Conservation (phyloP, 192 early-diverging fungal genomes). For the Mortierella alpina region DNA sequence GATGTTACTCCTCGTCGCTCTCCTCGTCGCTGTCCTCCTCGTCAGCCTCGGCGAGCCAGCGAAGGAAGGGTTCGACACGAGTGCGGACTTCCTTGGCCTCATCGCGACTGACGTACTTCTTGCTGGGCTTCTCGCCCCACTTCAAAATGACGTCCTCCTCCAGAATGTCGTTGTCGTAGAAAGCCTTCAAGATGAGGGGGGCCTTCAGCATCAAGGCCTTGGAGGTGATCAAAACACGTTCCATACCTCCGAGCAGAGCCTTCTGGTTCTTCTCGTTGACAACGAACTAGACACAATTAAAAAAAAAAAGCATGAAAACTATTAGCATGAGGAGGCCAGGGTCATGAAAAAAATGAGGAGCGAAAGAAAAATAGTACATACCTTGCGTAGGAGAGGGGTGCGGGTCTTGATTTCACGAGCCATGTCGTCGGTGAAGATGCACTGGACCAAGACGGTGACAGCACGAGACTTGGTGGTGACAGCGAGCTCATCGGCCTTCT, state of each 20-base stretch:
- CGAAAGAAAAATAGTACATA: constrained; percentile 19
- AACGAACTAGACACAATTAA: constrained; percentile 69
- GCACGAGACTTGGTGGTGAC: constrained; percentile 84
- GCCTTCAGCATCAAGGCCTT: constrained; percentile 71
- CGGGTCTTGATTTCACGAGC: constrained; percentile 78
- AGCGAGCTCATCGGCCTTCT: constrained; percentile 80
- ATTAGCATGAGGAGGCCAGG: neutral
- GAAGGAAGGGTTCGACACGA: constrained; percentile 88
- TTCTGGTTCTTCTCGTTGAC: constrained; percentile 87
- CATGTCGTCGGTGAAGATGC: constrained; percentile 78
- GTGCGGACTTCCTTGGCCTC: constrained; percentile 84
- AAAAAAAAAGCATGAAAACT: neutral
- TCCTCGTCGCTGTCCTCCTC: constrained; percentile 76
- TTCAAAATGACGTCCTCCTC: constrained; percentile 90
- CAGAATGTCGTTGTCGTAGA: constrained; percentile 92
- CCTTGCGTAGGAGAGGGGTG: constrained; percentile 71
- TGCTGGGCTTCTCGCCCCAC: constrained; percentile 87
- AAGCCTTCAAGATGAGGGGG: constrained; percentile 84
- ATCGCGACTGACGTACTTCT: constrained; percentile 85
- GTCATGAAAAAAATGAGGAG: neutral
- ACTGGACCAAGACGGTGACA: constrained; percentile 81
- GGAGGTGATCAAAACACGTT: constrained; percentile 72
- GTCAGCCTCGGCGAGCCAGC: constrained; percentile 91
- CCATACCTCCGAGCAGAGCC: constrained; percentile 90
- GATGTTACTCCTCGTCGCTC: constrained; percentile 52